Evolutionary conservation across 176 grass and related monocot genomes (phyloP).

Genomic region (Coix lacrymajobi): DNA sequence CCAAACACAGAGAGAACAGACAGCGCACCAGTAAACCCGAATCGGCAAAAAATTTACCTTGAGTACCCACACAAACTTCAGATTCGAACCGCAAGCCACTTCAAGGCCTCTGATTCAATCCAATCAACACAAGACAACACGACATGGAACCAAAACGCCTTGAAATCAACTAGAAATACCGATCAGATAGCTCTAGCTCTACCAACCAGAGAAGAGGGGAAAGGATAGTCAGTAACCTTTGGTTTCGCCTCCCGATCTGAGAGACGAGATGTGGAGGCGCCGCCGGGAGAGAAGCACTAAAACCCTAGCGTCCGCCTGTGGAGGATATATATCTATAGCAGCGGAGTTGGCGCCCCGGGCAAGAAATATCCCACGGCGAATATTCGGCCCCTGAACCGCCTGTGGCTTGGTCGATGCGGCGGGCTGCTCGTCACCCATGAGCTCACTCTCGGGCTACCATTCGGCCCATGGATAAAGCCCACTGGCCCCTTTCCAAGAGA

Average conservation of each 20-base stretch:
- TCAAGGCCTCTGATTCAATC: no score
- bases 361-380: constrained; percentile 7
- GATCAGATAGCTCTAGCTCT: neutral
- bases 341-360: neutral
- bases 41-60: neutral
- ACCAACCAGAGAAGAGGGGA: neutral
- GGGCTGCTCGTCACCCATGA: neutral
- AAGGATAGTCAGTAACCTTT: neutral
- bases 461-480: neutral
- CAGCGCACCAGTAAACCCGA: neutral
- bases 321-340: neutral
- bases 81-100: no score
- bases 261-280: constrained; percentile 5
- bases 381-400: neutral
- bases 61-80: neutral
- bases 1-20: neutral
- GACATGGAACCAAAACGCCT: neutral
- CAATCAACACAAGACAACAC: no score
- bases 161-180: neutral
- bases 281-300: constrained; percentile 2
- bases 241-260: constrained; percentile 16
- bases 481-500: neutral
- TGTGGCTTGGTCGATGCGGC: neutral
- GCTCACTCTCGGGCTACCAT: neutral
- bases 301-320: neutral